Percentiles rank a stretch among this genome's conserved stretches.
phyloP scores from a whole-genome alignment of 257 asterid genomes.

The Nicotiana attenuata region DNA sequence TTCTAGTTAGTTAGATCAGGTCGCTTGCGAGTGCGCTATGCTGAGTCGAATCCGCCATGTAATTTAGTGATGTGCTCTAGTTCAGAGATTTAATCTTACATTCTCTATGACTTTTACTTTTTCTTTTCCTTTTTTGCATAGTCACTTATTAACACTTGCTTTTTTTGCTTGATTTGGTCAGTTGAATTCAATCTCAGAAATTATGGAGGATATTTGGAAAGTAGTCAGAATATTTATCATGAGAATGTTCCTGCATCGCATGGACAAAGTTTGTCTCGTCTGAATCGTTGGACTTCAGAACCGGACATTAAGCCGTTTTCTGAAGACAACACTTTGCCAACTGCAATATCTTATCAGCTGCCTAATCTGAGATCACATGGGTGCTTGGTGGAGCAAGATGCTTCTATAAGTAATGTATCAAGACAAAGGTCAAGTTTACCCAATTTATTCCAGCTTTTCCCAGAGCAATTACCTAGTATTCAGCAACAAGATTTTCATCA shows the following conservation, averaged over 20 bases:
- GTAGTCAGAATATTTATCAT: constrained; percentile 19
- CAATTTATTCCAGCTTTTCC: constrained; percentile 7
- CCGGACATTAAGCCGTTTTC: constrained; percentile 9
- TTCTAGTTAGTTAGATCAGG: background rate
- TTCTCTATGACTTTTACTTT: background rate
- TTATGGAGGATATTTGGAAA: constrained; percentile 11
- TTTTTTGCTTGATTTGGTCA: constrained; percentile 11
- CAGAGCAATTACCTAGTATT: constrained; percentile 17
- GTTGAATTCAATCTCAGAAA: constrained; percentile 15
- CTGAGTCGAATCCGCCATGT: background rate
- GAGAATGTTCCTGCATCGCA: constrained; percentile 13
- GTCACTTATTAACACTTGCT: background rate
- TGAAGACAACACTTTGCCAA: constrained; percentile 18
- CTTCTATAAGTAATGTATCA: constrained; percentile 7
- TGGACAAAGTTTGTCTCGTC: constrained; percentile 10
- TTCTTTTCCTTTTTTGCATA: background rate
- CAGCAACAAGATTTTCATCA: constrained; percentile 9
- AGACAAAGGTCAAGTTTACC: constrained; percentile 14
- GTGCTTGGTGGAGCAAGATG: constrained; percentile 11
- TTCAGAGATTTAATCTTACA: background rate
- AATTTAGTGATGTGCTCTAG: background rate
- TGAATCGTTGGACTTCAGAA: constrained; percentile 17
- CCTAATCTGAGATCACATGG: constrained; percentile 18
- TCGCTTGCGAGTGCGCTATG: background rate
- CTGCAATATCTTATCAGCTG: constrained; percentile 23